Evolutionary conservation across 2,329 filamentous ascomycete species (phyloP), one percentile per base, ranked within the genome.

Genomic region (Claviceps sorghi): DNA sequence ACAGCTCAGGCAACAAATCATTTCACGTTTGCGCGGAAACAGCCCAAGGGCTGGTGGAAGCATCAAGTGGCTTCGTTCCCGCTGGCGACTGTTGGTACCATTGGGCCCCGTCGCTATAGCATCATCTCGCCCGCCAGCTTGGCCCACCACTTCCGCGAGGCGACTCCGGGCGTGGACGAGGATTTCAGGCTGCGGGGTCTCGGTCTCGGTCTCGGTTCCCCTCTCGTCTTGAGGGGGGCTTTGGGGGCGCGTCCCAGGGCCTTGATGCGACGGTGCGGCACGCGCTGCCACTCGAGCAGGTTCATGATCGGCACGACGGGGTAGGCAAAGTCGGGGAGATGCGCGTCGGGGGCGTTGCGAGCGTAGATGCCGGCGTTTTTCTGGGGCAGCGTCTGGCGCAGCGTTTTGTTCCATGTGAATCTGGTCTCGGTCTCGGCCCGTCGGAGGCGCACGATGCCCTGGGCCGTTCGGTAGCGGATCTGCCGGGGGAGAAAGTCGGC

Each of bases 401-500:
- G 48, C 32, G 50, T 29, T n/a, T 26, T 42, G 6, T 13, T 34
- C 61, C 61, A 65, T 15, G 51, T 50, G 52, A 60, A 61, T 17
- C 62, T 58, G 10, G 32, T 38, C 1, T 51, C 38, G 19, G 56
- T 54, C 17, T 61, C 54, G 30, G 60, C 54, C 6, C 63, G 60
- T 9, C 53, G 13, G 17, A 69, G 54, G 4, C 48, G 41, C 43
- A 68, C 59, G 34, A 57, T 19, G 42, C 66, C 67, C 41, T 67
- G 63, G 4, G 59, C 56, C 2, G 62, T 65, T 44, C 65, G 65
- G 55, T 69, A 69, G 17, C 52, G 53, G 41, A 69, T 41, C 47
- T 60, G 49, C 10, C 55, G 52, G 19, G 56, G 61, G 42, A 70
- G 57, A 58, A 69, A 69, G 38, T 66, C 62, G 34, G 54, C 50